Evolutionary conservation across 495 filamentous ascomycete genomes (phyloP), one percentile per base, ranked within the genome.

Genomic region (Viridothelium virens): DNA sequence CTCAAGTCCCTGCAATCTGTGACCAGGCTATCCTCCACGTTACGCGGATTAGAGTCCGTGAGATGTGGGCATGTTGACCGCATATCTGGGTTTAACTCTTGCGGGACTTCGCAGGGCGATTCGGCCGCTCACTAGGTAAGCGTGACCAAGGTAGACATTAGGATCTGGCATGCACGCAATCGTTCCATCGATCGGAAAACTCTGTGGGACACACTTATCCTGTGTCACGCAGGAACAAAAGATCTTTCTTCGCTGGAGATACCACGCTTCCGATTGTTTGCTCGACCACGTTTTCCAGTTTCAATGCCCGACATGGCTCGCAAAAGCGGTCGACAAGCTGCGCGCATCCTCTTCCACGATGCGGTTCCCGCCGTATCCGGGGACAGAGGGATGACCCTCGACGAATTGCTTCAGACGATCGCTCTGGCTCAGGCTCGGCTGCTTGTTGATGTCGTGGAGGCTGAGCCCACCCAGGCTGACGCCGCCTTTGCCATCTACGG

Each of bases 321-420:
- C 93, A 79, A 97, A 97, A 6, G 91, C 91, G 38, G 93, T 97
- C 68, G 90, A 96, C 71, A 97, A 85, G 75, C 93, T 97, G 76
- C 93, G 89, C 66, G 92, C 89, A 74, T 97, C 94, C 67, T 99
- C 94, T 69, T 97, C 94, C 14, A 75, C 74, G 39, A 69, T 67
- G 2, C 68, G 41, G 16, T 50, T 59, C 7, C 31, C 9, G 37
- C 64, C 14, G 37, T 63, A 65, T 10, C 44, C 63, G 16, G 63
- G 16, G 11, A 11, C 46, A 25, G 34, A 31, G 25, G 67, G 33
- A 62, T 56, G 86, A 61, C 87, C 89, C 73, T 96, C 92, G 63
- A 97, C 91, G 75, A 96, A 97, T 65, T 87, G 85, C 77, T 91
- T 90, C 70, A 93, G 77, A 62, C 89, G 86, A 72, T 93, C 90